Evolutionary conservation across 345 rosid genomes (phyloP), one percentile per base, ranked within the genome.

Genomic region (Gossypium herbaceum): DNA sequence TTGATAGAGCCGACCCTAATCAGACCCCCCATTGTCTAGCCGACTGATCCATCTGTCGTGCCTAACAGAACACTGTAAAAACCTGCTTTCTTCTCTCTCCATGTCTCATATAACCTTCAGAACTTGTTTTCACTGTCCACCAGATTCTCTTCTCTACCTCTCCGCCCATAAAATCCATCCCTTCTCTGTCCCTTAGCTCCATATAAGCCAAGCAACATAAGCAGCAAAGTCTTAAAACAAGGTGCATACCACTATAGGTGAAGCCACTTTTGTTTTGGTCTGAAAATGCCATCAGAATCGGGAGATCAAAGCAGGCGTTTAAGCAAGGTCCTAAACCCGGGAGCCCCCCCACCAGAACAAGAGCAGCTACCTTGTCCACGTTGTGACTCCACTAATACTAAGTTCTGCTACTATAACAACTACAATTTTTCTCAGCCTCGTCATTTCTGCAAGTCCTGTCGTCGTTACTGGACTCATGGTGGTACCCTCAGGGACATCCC

Each of bases 341-440:
- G 78, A 24, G 81, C 81, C 7, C 82, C 86, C 0, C 85, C 76
- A 8, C 89, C 89, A 34, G 90, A 90, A 57, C 98, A 89, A 77
- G 97, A 92, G 72, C 98, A 94, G 70, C 90, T 94, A 19, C 90
- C 97, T 2, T 94, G 98, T 61, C 98, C 98, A 3, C 97, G 98
- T 45, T 94, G 98, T 22, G 92, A 94, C 71, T 94, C 98, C 25
- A 88, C 87, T 79, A 90, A 87, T 84, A 94, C 97, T 41, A 94
- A 94, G 81, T 94, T 94, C 87, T 94, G 98, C 70, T 94, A 94
- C 85, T 94, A 90, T 85, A 94, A 94, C 87, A 94, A 94, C 93
- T 94, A 94, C 82, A 94, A 94, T 77, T 90, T 88, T 78, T 94
- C 97, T 16, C 98, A 94, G 92, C 98, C 98, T n/a, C 98, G 98